These are phyloP conservation scores for Hibiscus trionum DNA, from an alignment of 345 rosid species.

Conservation along the genomic window DNA sequence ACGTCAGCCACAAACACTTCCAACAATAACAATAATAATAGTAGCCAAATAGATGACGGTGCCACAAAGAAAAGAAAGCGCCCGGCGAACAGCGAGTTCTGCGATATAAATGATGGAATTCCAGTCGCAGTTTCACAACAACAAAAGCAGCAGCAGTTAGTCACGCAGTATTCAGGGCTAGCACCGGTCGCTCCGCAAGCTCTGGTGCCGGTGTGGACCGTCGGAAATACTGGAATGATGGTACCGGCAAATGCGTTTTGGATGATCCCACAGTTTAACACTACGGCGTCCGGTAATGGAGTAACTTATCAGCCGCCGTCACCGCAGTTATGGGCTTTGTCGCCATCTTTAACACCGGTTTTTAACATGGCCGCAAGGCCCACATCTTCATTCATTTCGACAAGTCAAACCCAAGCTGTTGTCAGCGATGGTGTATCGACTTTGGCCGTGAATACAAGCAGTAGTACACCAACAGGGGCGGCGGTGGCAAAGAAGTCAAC, in stretches of 20 bases:
- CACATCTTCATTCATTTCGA: slow-evolving; percentile 29
- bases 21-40: not conserved
- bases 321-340: slow-evolving; percentile 42
- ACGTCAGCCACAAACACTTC: slow-evolving; percentile 21
- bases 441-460: slow-evolving; percentile 1
- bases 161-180: slow-evolving; percentile 38
- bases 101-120: slow-evolving; percentile 31
- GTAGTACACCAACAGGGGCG: slow-evolving; percentile 3
- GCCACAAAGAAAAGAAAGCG: slow-evolving; percentile 38
- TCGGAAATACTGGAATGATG: slow-evolving; percentile 24
- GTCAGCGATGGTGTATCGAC: slow-evolving; percentile 11
- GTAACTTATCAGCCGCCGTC: slow-evolving; percentile 7
- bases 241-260: slow-evolving; percentile 19
- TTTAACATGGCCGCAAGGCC: slow-evolving; percentile 35
- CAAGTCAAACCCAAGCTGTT: slow-evolving; percentile 15
- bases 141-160: not conserved
- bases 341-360: slow-evolving; percentile 26
- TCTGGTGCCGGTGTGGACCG: slow-evolving; percentile 49
- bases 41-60: slow-evolving; percentile 8
- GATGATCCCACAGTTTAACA: slow-evolving; percentile 26
- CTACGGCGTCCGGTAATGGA: not conserved
- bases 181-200: slow-evolving; percentile 47
- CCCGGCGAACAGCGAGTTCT: slow-evolving; percentile 39
- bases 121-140: slow-evolving; percentile 21
- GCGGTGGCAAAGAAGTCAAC: slow-evolving; percentile 26